phyloP scores from a whole-genome alignment of 176 grass and related monocot species.

The Ampelocalamus luodianensis region DNA sequence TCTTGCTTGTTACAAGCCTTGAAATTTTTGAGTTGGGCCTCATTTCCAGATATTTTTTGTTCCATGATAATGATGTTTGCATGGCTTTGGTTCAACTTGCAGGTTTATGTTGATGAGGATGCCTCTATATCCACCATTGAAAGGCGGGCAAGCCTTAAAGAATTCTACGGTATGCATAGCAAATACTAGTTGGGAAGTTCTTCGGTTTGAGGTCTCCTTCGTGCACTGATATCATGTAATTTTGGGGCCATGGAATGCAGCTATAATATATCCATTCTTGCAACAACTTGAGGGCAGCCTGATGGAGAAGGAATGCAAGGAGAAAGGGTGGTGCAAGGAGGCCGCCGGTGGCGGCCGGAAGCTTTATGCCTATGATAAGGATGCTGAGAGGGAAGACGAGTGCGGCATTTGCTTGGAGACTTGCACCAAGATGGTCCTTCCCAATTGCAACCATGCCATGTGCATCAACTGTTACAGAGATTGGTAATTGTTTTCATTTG shows the following conservation, averaged over 20 bases:
- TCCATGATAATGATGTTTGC: background rate
- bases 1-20: background rate
- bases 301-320: constrained; percentile 70
- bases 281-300: constrained; percentile 88
- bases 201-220: constrained; percentile 19
- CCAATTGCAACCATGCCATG: constrained; percentile 93
- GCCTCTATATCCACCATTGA: constrained; percentile 80
- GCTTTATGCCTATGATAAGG: constrained; percentile 59
- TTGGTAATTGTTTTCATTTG: constrained; percentile 57
- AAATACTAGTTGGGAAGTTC: background rate
- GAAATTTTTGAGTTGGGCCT: background rate
- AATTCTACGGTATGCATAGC: constrained; percentile 77
- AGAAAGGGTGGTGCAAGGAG: constrained; percentile 66
- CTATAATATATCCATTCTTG: constrained; percentile 93
- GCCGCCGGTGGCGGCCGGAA: constrained; percentile 54
- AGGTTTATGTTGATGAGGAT: constrained; percentile 91
- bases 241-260: constrained; percentile 59
- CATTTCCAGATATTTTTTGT: background rate
- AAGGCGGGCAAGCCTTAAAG: constrained; percentile 86
- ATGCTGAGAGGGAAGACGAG: constrained; percentile 84
- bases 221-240: constrained; percentile 6
- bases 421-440: constrained; percentile 94
- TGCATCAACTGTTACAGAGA: constrained; percentile 96
- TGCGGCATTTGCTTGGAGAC: constrained; percentile 96
- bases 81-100: constrained; percentile 34